Evolutionary conservation across 2,329 filamentous ascomycete genomes (phyloP).

Genomic region (Exserohilum turcica): DNA sequence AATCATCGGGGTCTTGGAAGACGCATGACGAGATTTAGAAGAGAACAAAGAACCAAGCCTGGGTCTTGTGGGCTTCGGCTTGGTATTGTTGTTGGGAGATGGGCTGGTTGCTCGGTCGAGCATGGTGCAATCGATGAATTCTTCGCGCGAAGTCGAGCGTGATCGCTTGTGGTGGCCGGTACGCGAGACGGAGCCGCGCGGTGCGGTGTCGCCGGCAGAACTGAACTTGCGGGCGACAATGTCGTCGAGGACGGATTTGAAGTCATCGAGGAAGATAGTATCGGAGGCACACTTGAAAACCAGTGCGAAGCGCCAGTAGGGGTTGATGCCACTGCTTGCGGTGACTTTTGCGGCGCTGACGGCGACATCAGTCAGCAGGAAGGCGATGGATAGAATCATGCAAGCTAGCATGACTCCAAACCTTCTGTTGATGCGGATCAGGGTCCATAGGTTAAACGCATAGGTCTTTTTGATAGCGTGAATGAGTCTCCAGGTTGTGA

Average conservation of each 20-base stretch:
- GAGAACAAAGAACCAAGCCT: slow-evolving; percentile 23
- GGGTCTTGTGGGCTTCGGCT: slow-evolving; percentile 10
- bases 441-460: slow-evolving; percentile 30
- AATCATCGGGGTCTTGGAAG: slow-evolving; percentile 25
- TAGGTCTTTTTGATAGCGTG: slow-evolving; percentile 43
- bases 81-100: background rate
- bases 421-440: slow-evolving; percentile 36
- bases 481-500: slow-evolving; percentile 42
- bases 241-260: slow-evolving; percentile 44
- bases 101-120: slow-evolving; percentile 6
- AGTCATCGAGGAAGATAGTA: slow-evolving; percentile 46
- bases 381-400: slow-evolving; percentile 41
- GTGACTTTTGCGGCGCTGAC: slow-evolving; percentile 38
- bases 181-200: slow-evolving; percentile 18
- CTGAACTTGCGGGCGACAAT: slow-evolving; percentile 37
- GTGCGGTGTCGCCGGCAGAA: slow-evolving; percentile 20
- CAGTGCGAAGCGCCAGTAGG: slow-evolving; percentile 44
- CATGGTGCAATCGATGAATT: slow-evolving; percentile 26
- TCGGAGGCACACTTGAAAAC: slow-evolving; percentile 47
- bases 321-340: slow-evolving; percentile 39
- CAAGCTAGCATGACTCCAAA: slow-evolving; percentile 44
- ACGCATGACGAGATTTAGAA: slow-evolving; percentile 1
- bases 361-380: slow-evolving; percentile 38
- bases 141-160: slow-evolving; percentile 20
- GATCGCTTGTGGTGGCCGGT: slow-evolving; percentile 19